Evolutionary conservation across 441 rosid species (phyloP), one percentile per base, ranked within the genome.

Genomic region (Pelargonium citronellum): DNA sequence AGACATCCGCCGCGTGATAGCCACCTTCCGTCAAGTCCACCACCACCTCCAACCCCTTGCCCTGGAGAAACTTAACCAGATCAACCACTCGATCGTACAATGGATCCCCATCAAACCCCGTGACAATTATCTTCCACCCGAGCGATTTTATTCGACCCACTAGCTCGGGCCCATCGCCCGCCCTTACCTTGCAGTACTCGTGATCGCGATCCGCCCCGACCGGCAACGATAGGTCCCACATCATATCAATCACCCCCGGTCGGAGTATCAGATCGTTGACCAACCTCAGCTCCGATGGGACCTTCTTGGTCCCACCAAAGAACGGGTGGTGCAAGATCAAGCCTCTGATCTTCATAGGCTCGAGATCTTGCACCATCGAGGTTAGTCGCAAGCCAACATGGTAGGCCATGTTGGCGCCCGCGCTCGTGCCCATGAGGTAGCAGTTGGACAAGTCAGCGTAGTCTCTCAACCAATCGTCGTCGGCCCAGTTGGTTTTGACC

Each of bases 161-260:
- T 4, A 44, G 13, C 57, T 44, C 22, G 8, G 84, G 68, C 7
- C 78, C 81, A 11, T 71, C 74, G 0, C 69, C 71, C 6, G 30
- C 79, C 79, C 72, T 78, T 64, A 87, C 88, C 78, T 88, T 85
- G 70, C 82, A 79, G 46, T 85, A 85, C 79, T 82, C 87, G 11
- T 88, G 90, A 68, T 86, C 82, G 3, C 86, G 83, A 24, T 82
- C 81, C 60, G 19, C 85, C 0, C 88, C 85, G 0, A 41, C 1
- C 1, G 91, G 89, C 37, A 86, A 67, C 11, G 80, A 61, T 0
- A 83, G 55, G n/a, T 75, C 73, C 91, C 82, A 83, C 75, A 85
- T 3, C n/a, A n/a, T n/a, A n/a, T n/a, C n/a, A n/a, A n/a, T n/a
- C n/a, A n/a, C 67, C 15, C 66, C 30, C 0, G 67, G 74, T 0